Base-by-base conservation (phyloP, 2,329 filamentous ascomycete species). In the Xylariaceae sp. region DNA sequence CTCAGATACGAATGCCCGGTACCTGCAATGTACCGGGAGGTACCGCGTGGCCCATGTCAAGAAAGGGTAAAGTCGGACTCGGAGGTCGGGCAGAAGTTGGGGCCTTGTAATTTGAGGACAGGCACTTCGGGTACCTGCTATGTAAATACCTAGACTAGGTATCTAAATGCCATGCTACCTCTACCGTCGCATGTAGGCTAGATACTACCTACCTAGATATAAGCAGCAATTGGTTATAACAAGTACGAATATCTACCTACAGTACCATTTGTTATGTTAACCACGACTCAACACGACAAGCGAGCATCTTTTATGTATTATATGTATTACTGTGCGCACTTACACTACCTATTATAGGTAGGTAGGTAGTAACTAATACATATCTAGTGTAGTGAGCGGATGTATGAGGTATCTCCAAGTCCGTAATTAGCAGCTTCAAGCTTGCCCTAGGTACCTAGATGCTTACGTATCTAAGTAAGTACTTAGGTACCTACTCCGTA, bases 1-100 rank as follows among this genome's bases (percentile, higher is more conserved):
- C 59, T 62, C 61, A 62, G 55, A 66, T 66, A 67, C 65, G 65
- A 67, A 65, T 57, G 60, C 61, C 59, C 64, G 63, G 63, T 63
- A 64, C 64, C 11, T 45, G 29, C 5, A 9, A 37, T 7, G 35
- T 37, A 37, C 43, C 8, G 43, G 29, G 7, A 45, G 43, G 43
- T 45, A 32, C 43, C 43, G 19, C 43, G 19, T 19, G 43, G 62
- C 51, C 62, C 59, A 60, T 62, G 54, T 56, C 57, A 65, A 58
- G 60, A 61, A 19, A 62, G 58, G 63, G 64, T 54, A 61, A 56
- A 55, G 65, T 60, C 35, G 35, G 8, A 7, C 60, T 61, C 58
- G 59, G 56, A 55, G 55, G 60, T 56, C 57, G 32, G 32, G 32
- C 19, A 19, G 35, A 7, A 3, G 8, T 37, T 11, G 58, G 56